Percentiles rank a stretch among this genome's conserved stretches.
These are phyloP conservation scores for Globisporangium spiculum DNA, from an alignment of 352 stramenopile species.

Conservation along the genomic window DNA sequence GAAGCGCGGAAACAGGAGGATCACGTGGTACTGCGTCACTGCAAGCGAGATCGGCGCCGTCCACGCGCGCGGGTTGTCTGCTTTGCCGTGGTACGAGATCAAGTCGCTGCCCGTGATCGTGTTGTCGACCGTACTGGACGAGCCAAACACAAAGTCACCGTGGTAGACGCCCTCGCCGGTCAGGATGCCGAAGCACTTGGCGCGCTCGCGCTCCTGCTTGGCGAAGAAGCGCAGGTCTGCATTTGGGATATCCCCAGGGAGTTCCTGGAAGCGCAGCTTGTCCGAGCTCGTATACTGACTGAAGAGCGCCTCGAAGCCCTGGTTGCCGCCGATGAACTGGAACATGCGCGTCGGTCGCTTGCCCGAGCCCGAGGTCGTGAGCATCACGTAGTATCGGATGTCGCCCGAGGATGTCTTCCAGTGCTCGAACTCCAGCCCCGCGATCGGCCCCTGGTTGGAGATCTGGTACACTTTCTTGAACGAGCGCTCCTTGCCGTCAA, in stretches of 20 bases:
- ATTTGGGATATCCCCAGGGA: slow-evolving; percentile 81
- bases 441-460: slow-evolving; percentile 82
- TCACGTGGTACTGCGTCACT: slow-evolving; percentile 91
- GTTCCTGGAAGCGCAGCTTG: slow-evolving; percentile 86
- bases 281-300: slow-evolving; percentile 77
- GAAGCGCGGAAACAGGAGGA: slow-evolving; percentile 81
- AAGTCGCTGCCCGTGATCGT: slow-evolving; percentile 74
- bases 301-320: slow-evolving; percentile 86
- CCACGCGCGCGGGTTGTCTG: slow-evolving; percentile 49
- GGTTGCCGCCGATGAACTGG: slow-evolving; percentile 77
- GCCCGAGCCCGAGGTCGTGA: slow-evolving; percentile 81
- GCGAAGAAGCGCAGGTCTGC: slow-evolving; percentile 79
- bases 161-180: slow-evolving; percentile 90
- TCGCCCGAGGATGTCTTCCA: slow-evolving; percentile 63
- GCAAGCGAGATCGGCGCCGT: slow-evolving; percentile 79
- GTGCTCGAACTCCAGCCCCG: slow-evolving; percentile 80
- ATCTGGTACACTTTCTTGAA: slow-evolving; percentile 91
- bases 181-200: slow-evolving; percentile 89
- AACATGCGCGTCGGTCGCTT: slow-evolving; percentile 89
- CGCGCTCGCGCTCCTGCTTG: slow-evolving; percentile 74
- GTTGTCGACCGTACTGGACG: slow-evolving; percentile 75
- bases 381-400: slow-evolving; percentile 69
- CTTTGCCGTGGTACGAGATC: slow-evolving; percentile 67
- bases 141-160: slow-evolving; percentile 77
- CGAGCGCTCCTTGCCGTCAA: slow-evolving; percentile 81